Evolutionary conservation across 164 flowering plant species (phyloP).

Genomic region (Chloranthus sessilifolius): DNA sequence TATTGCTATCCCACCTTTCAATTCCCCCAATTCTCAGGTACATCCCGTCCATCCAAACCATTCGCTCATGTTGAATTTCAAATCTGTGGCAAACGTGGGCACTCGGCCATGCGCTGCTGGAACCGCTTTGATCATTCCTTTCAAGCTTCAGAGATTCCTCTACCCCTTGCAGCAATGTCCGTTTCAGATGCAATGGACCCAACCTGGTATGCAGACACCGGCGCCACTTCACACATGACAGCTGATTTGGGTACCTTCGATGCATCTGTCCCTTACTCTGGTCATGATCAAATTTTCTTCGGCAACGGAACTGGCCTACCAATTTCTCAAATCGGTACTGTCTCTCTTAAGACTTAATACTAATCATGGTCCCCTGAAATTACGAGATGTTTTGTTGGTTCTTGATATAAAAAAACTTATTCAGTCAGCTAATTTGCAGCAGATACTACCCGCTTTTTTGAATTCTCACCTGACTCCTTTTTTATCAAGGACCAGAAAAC

Average conservation of each 20-base stretch:
- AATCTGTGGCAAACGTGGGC: not conserved
- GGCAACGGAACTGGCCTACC: not conserved
- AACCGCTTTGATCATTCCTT: not conserved
- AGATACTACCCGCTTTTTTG: not conserved
- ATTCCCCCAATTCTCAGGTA: too few species aligned
- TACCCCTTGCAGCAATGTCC: not conserved
- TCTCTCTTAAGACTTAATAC: not conserved
- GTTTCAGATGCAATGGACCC: not conserved
- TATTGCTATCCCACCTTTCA: too few species aligned
- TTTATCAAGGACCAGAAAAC: not conserved
- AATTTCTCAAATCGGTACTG: not conserved
- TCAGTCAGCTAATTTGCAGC: not conserved
- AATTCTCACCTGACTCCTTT: slow-evolving; percentile 1
- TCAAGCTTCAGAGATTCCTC: not conserved
- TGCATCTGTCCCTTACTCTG: not conserved
- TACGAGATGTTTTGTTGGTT: not conserved
- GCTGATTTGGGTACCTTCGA: too few species aligned
- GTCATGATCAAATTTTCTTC: not conserved
- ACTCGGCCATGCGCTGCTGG: not conserved
- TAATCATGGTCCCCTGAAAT: too few species aligned
- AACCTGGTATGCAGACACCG: not conserved
- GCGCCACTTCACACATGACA: not conserved
- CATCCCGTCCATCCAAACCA: too few species aligned
- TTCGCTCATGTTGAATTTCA: not conserved
- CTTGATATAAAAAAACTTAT: not conserved